Evolutionary conservation across 805 yeast genomes (phyloP), one percentile per base, ranked within the genome.

Genomic region (Saturnispora serradocipensis): DNA sequence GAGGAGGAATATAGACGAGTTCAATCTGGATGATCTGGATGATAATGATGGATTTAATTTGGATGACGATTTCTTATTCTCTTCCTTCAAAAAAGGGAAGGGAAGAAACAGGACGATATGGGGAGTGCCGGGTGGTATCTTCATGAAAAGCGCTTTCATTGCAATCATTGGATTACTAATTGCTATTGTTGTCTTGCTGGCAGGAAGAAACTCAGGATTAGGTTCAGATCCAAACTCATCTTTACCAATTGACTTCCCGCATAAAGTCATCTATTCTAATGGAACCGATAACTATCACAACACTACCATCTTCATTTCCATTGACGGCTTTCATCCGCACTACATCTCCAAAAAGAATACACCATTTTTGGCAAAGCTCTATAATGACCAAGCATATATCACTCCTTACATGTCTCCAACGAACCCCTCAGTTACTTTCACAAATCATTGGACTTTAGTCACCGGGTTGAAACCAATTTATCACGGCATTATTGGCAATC

Each of bases 261-360:
- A 68, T 53, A 54, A 59, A 9, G 27, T 20, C 63, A 2, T 56
- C 72, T 9, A 64, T 71, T 36, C 28, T 36, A 88, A 88, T 62
- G 85, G 88, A 1, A 84, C 95, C 0, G 81, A 78, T 55, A 70
- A 70, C 3, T 87, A 82, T 65, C 71, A 82, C 59, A 86, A 93
- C n/a, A 81, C 95, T 8, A 90, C 97, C 1, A 68, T 90, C 1
- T 63, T 89, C 45, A 72, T 90, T 1, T 88, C 96, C 0, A 66
- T 91, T 28, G 96, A 88, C 64, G 97, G 96, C 9, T 85, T 90
- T 65, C 95, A 90, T 61, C 97, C 97, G 3, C 91, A 87, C 61
- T 86, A 88, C 63, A 78, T 90, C 11, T 80, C 83, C 2, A 59
- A 75, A 5, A 68, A 72, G 18, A 61, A 74, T 30, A 90, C 97